Percentiles rank a stretch among this genome's conserved stretches.
Evolutionary conservation across 1,284 basidiomycete genomes (phyloP).

Genomic region (Schizophyllum amplum): DNA sequence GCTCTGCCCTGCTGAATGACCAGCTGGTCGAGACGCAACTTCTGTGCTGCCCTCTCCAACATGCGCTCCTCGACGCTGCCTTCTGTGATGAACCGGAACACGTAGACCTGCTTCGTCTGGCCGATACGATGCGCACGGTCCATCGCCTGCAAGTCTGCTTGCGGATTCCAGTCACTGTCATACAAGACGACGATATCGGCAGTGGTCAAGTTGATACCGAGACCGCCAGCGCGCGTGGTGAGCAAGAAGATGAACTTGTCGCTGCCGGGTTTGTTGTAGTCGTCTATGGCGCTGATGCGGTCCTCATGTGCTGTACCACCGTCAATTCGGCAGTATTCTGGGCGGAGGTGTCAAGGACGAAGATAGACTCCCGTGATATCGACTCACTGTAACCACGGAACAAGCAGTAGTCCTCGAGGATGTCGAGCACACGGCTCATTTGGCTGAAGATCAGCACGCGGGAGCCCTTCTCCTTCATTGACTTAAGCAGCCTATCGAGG

Average conservation of each 20-base stretch:
- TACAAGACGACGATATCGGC: constrained; percentile 98
- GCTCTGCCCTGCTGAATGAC: constrained; percentile 95
- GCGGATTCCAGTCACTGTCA: constrained; percentile 99
- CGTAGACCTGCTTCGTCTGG: constrained; percentile 98
- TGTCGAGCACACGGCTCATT: constrained; percentile 94
- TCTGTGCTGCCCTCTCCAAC: constrained; percentile 94
- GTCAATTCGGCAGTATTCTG: constrained; percentile 97
- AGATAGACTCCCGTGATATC: not conserved
- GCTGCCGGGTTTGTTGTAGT: constrained; percentile 92
- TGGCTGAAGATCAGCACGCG: constrained; percentile 97
- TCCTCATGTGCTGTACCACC: constrained; percentile 95
- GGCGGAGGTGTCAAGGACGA: not conserved
- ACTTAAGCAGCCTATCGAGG: constrained; percentile 85
- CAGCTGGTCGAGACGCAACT: constrained; percentile 90
- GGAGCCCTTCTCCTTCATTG: constrained; percentile 90
- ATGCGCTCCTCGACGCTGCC: constrained; percentile 97
- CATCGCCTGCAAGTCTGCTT: constrained; percentile 99
- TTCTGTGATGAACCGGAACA: constrained; percentile 97
- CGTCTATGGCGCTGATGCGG: constrained; percentile 93
- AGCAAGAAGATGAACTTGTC: constrained; percentile 98
- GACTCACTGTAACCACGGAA: constrained; percentile 79
- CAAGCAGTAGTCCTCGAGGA: constrained; percentile 95
- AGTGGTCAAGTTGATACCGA: constrained; percentile 95
- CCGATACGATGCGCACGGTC: constrained; percentile 98
- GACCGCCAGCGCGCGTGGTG: constrained; percentile 96